Percentiles rank a stretch among this genome's conserved stretches.
These are phyloP conservation scores for Ramularia collo-cygni DNA, from an alignment of 2,329 filamentous ascomycete genomes.

Conservation along the genomic window DNA sequence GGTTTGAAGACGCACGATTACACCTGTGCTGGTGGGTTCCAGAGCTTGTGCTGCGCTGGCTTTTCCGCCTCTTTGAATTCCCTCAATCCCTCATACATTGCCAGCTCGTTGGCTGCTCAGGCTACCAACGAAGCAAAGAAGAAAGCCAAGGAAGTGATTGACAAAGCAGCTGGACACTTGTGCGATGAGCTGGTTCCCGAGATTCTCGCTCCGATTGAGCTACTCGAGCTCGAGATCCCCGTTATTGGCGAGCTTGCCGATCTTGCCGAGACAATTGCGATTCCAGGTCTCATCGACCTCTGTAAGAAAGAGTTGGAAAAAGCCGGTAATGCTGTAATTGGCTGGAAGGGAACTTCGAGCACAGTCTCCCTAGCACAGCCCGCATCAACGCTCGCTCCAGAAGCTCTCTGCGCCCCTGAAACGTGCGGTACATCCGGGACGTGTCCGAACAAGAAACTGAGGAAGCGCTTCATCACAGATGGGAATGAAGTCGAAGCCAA, in stretches of 20 bases:
- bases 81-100: conserved; percentile 9
- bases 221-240: conserved; percentile 7
- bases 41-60: conserved; percentile 22
- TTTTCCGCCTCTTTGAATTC: conserved; percentile 23
- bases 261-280: neutral
- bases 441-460: too few species aligned
- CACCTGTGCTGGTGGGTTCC: conserved; percentile 24
- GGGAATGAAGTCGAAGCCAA: too few species aligned
- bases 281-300: conserved; percentile 1
- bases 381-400: too few species aligned
- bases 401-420: too few species aligned
- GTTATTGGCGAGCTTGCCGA: conserved; percentile 4
- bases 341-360: too few species aligned
- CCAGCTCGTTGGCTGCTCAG: conserved; percentile 19
- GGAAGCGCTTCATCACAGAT: too few species aligned
- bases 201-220: conserved; percentile 17
- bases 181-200: conserved; percentile 32
- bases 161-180: conserved; percentile 32
- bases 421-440: too few species aligned
- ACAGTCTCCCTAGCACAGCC: too few species aligned
- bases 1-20: conserved; percentile 21
- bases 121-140: conserved; percentile 24
- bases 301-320: too few species aligned
- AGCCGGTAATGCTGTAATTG: too few species aligned
- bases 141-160: conserved; percentile 27